phyloP scores from a whole-genome alignment of 2,329 filamentous ascomycete species.

The Curvularia eragrostidis region DNA sequence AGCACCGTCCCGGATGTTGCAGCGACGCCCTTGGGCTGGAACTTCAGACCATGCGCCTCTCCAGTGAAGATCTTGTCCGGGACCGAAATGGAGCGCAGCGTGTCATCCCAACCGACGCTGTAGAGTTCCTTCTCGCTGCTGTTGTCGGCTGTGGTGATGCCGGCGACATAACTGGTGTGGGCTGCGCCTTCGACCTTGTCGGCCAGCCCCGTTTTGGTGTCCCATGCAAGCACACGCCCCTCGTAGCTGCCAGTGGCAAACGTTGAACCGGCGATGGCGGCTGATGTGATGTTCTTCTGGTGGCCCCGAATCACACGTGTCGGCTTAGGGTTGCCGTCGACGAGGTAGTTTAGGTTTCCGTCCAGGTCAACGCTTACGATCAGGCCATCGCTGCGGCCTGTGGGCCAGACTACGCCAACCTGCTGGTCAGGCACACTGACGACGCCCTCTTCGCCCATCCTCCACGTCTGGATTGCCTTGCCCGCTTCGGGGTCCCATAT shows the following conservation, averaged over 20 bases:
- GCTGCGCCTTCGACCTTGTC: slow-evolving; percentile 77
- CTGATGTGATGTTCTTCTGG: slow-evolving; percentile 86
- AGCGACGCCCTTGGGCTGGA: slow-evolving; percentile 79
- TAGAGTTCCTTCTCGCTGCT: slow-evolving; percentile 64
- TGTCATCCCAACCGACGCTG: slow-evolving; percentile 94
- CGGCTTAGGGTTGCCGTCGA: slow-evolving; percentile 72
- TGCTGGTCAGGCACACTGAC: slow-evolving; percentile 84
- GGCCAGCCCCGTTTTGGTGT: slow-evolving; percentile 72
- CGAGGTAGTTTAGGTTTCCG: slow-evolving; percentile 89
- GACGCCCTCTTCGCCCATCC: slow-evolving; percentile 75
- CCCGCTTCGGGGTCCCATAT: slow-evolving; percentile 89
- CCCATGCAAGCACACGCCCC: slow-evolving; percentile 85
- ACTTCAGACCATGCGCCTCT: slow-evolving; percentile 69
- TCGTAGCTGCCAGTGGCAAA: slow-evolving; percentile 93
- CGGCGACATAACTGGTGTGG: slow-evolving; percentile 85
- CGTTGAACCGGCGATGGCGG: slow-evolving; percentile 68
- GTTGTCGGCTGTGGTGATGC: slow-evolving; percentile 64
- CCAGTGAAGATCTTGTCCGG: slow-evolving; percentile 78
- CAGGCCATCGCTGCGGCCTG: slow-evolving; percentile 80
- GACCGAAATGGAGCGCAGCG: slow-evolving; percentile 78
- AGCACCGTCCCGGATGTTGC: slow-evolving; percentile 61
- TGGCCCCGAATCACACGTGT: slow-evolving; percentile 81
- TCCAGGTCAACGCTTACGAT: slow-evolving; percentile 89
- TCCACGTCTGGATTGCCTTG: slow-evolving; percentile 81
- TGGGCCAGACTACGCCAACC: slow-evolving; percentile 90